Evolutionary conservation across 2,329 filamentous ascomycete genomes (phyloP), one percentile per base, ranked within the genome.

Genomic region (Phaeosphaeriaceae sp.): DNA sequence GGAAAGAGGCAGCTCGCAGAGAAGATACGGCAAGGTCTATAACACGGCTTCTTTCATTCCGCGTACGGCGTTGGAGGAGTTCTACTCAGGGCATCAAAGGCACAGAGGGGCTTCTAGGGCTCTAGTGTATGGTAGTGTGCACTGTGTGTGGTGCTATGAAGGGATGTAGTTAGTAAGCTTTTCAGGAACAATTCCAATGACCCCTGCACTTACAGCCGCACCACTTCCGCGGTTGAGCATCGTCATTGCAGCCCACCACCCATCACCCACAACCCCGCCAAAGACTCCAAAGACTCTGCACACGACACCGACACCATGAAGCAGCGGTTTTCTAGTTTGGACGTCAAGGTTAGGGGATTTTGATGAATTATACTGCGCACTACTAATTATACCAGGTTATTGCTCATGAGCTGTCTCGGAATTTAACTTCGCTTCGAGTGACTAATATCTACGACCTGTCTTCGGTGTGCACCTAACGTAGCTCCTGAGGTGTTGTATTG

Each of bases 401-500:
- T 70, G 89, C 92, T 48, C 90, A 96, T 72, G 94, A 99, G 82
- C 88, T 99, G 55, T 87, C 91, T 51, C 79, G 83, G 56, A 84
- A 82, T 58, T 82, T 99, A 45, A 84, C 88, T 50, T 85, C 85
- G 50, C 81, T 97, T 54, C 89, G 94, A 56, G 83, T 97, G 42
- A 86, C 90, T 55, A 99, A 99, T 71, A 87, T 97, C 72, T 97
- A 99, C 78, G 94, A 99, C 73, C 85, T 99, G 51, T 96, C 91
- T 55, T 92, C 92, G 58, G 81, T 84, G 76, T 28, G 76, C 53
- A 30, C 17, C 39, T 23, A 34, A 33, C 45, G n/a, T n/a, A n/a
- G n/a, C n/a, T n/a, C n/a, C n/a, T n/a, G n/a, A n/a, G n/a, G n/a
- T n/a, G n/a, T n/a, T n/a, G n/a, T n/a, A n/a, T n/a, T n/a, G n/a